phyloP scores from a whole-genome alignment of 192 early-diverging fungal species.

The Pilaira anomala region DNA sequence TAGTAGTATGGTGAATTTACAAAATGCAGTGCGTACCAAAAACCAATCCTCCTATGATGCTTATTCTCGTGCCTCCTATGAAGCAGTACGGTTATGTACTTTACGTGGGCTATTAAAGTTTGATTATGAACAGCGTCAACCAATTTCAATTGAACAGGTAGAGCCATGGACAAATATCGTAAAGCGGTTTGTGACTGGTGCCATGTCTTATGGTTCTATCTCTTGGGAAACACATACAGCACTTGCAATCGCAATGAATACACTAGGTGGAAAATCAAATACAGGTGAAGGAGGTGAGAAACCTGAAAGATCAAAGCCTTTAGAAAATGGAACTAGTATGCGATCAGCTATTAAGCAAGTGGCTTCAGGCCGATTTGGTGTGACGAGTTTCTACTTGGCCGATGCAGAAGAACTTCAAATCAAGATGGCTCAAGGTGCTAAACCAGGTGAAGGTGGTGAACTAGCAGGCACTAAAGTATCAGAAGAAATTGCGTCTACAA shows the following conservation, averaged over 20 bases:
- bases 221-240: constrained; percentile 91
- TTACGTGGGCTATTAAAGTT: constrained; percentile 94
- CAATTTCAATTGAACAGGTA: constrained; percentile 90
- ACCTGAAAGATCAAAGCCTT: constrained; percentile 69
- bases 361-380: constrained; percentile 96
- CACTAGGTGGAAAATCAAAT: constrained; percentile 95
- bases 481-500: constrained; percentile 74
- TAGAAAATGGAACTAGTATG: constrained; percentile 72
- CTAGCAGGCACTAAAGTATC: constrained; percentile 72
- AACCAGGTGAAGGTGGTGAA: constrained; percentile 94
- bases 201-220: constrained; percentile 98
- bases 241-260: constrained; percentile 93
- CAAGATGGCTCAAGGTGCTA: constrained; percentile 99
- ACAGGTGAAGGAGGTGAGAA: constrained; percentile 99
- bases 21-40: constrained; percentile 92
- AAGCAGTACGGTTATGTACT: constrained; percentile 87
- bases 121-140: constrained; percentile 62
- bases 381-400: constrained; percentile 90
- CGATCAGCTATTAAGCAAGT: constrained; percentile 98
- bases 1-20: constrained; percentile 79
- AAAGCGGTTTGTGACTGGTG: constrained; percentile 95
- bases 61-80: constrained; percentile 76
- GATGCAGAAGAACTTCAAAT: constrained; percentile 98
- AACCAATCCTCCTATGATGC: constrained; percentile 84
- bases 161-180: constrained; percentile 98